These are phyloP conservation scores for Talaromyces ruber DNA, from an alignment of 495 filamentous ascomycete species.

Conservation along the genomic window DNA sequence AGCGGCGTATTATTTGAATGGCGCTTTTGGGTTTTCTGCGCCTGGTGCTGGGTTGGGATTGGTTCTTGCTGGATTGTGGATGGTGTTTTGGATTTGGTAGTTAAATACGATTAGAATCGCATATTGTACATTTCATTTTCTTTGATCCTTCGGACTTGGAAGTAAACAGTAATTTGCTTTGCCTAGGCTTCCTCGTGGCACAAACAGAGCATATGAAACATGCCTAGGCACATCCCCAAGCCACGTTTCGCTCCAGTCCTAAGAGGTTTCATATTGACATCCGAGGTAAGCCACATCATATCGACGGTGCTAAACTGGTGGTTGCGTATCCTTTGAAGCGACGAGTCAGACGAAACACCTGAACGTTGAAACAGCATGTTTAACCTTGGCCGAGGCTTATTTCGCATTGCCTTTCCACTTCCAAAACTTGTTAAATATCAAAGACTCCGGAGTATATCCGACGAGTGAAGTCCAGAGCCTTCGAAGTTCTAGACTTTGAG, in stretches of 20 bases:
- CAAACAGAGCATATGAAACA: neutral
- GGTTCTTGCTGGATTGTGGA: constrained; percentile 1
- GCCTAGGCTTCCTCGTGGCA: neutral
- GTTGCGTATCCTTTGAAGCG: neutral
- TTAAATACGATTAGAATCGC: neutral
- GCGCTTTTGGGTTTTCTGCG: neutral
- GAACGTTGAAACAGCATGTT: neutral
- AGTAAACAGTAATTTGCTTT: neutral
- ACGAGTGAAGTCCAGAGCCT: neutral
- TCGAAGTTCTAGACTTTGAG: neutral
- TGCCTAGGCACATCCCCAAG: neutral
- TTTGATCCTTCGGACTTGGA: neutral
- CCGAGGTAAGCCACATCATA: neutral
- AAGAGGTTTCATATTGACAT: neutral
- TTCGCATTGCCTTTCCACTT: neutral
- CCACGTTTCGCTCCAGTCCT: neutral
- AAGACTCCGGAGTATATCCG: neutral
- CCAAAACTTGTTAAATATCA: neutral
- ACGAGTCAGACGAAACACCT: neutral
- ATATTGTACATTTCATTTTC: neutral
- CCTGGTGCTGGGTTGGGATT: neutral
- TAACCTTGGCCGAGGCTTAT: neutral
- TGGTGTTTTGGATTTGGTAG: neutral
- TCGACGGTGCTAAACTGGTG: neutral
- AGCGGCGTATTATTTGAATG: constrained; percentile 41